Base-by-base conservation (phyloP, 225 moss, liverwort and hornwort genomes). In the Physcomitrellopsis africana region DNA sequence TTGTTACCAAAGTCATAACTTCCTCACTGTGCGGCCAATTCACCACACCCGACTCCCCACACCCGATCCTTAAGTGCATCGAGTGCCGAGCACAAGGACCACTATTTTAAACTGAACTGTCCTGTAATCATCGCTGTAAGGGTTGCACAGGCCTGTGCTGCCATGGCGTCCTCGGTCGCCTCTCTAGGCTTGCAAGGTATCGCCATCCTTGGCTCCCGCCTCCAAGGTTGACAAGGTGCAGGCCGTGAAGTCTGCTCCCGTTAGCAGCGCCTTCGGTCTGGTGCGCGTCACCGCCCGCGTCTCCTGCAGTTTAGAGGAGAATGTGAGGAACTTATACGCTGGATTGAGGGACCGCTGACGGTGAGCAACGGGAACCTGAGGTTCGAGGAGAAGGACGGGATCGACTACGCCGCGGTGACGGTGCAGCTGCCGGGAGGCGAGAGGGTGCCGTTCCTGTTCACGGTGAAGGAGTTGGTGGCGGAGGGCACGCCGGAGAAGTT, bases 341-440 rank as follows among this genome's bases (percentile, higher is more conserved):
- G 53, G 90, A 79, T 91, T 29, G 87, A 87, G 26, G 90, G 90
- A 8, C 83, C 83, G 1, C 61, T 91, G 1, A 72, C 77, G 7
- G 78, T 91, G 7, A 68, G 80, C 0, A 83, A 91, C 56, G 87
- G 90, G 14, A 72, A 60, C 7, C 20, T 91, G 11, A 91, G 84
- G 68, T 84, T 91, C 62, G 54, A 60, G 68, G 90, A 91, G 80
- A 80, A 83, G 57, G 90, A 82, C 12, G 90, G 90, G 29, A 91
- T 91, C 27, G 90, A 91, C 82, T 91, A 91, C 63, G 90, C 90
- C 43, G 90, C 90, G 12, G 90, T 91, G 18, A 91, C 90, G 11
- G 90, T 91, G 17, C 90, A 91, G 81, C 90, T 91, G 10, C 83
- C 90, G 8, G 90, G 90, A 84, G 90, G 90, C 3, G 90, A 91